Conservation (phyloP, 169 alveolate species). For the Eimeria zaria region DNA sequence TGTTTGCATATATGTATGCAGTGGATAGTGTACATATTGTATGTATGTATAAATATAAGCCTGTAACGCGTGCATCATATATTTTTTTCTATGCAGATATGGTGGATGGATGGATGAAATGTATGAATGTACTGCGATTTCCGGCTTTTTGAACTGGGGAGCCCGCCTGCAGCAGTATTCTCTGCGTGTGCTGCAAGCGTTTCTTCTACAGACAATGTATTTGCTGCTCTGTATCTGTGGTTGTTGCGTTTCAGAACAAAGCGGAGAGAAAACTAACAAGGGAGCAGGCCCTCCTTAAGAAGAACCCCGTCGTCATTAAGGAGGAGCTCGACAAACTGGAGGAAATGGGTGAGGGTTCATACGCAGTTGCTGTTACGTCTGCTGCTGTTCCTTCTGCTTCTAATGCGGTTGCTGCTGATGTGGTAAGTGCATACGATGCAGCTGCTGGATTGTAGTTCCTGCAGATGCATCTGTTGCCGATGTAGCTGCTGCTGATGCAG, state of each 20-base stretch:
- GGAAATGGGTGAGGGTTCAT: constrained; percentile 31
- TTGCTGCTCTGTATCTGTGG: background rate
- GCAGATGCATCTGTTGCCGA: background rate
- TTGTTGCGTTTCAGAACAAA: constrained; percentile 47
- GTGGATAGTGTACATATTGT: too few relatives aligned
- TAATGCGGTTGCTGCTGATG: background rate
- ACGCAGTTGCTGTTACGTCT: background rate
- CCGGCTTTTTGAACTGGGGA: too few relatives aligned
- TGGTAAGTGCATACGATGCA: background rate
- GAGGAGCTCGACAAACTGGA: constrained; percentile 83
- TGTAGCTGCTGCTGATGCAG: background rate
- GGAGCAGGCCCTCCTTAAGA: constrained; percentile 81
- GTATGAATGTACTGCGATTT: background rate
- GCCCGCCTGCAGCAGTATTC: background rate
- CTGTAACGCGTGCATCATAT: background rate
- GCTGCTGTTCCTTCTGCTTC: background rate
- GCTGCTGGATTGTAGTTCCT: too few relatives aligned
- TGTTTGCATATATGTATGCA: too few relatives aligned
- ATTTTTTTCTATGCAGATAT: background rate
- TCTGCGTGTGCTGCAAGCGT: background rate
- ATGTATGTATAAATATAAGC: background rate
- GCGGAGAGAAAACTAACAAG: constrained; percentile 75
- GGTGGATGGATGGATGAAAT: too few relatives aligned
- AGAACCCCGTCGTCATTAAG: constrained; percentile 78
- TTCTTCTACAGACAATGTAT: background rate